Base-by-base conservation (phyloP, 495 filamentous ascomycete genomes). In the Podospora pseudoanserina region DNA sequence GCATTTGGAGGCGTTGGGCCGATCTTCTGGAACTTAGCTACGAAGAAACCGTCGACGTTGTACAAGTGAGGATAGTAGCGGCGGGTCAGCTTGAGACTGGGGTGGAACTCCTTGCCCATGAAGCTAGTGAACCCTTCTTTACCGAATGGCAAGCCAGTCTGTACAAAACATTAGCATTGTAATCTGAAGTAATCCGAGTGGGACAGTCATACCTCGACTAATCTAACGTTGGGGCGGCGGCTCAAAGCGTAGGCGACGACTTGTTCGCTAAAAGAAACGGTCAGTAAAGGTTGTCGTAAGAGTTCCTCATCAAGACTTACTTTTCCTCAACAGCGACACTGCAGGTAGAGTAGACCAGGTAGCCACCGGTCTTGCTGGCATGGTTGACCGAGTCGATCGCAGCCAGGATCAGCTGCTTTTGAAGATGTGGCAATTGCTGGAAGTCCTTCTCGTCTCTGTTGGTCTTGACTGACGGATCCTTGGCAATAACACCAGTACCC, bases 11-110 rank as follows among this genome's bases (percentile, higher is more conserved):
- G 87, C 15, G 89, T 91, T 0, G 90, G 91, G 15, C 87, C 95
- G 32, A 86, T 86, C 86, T 99, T 99, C 81, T 96, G 94, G 76
- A 99, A 89, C 80, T 98, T 99, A 74, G 92, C 90, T 66, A 98
- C 95, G 77, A 96, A 99, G 88, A 99, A 99, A 65, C 95, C 95
- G 71, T 99, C 95, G 28, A 99, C 91, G 81, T 99, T 99, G 83
- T 94, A 94, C 57, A 91, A 85, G 72, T 98, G 94, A 0, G 94
- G 94, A 79, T 97, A 98, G 79, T 92, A 99, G 64, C 96, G 85
- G 63, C 92, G 85, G 18, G 94, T 94, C 72, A 93, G 80, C 72
- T 91, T 91, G 85, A 99, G 89, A 76, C 87, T 90, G 5, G 88
- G 84, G 73, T 92, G 89, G 79, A 99, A 99, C 62, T 85, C 87